Evolutionary conservation across 164 flowering plant genomes (phyloP), one percentile per base, ranked within the genome.

Genomic region (Cinnamomum micranthum): DNA sequence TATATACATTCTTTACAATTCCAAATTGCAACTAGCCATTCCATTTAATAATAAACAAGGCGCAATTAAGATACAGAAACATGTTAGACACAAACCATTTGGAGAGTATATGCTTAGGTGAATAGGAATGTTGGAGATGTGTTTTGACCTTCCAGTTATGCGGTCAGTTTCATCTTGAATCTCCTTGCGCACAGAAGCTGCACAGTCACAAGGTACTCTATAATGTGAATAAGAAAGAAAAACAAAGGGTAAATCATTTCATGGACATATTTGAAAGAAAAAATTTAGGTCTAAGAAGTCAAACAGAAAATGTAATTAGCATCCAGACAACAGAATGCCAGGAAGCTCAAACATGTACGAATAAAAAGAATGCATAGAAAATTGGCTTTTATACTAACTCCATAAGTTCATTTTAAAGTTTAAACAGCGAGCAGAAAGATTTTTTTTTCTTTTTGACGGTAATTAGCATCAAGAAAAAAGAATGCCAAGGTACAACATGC

Each of bases 101-200:
- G 95, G 89, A 41, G 95, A 90, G 73, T 85, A 88, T 71, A 90
- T 86, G 78, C 92, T 89, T 20, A 90, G 88, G 76, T 90, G 92
- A 73, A 90, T 90, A 20, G 92, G 95, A 74, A 89, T 82, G 67
- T 84, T 85, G 63, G 92, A 89, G 27, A 90, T 89, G 75, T 84
- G 84, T 73, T 88, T 90, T 33, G 88, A 25, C 77, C 72, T 82
- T 73, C 95, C 92, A 50, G 91, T 90, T 25, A 86, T 74, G 60
- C 88, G 84, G 78, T 90, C 92, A 77, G 92, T 90, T 77, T 90
- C 95, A 79, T 90, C 95, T 51, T 69, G 69, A 71, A 92, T 92
- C 81, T 92, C 97, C 85, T 85, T 92, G 22, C 97, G 92, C 41
- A 92, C 93, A 76, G 92, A 76, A 72, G 95, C 97, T 92, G 82